Conservation (phyloP, 352 stramenopile genomes). For the Globisporangium nunn region DNA sequence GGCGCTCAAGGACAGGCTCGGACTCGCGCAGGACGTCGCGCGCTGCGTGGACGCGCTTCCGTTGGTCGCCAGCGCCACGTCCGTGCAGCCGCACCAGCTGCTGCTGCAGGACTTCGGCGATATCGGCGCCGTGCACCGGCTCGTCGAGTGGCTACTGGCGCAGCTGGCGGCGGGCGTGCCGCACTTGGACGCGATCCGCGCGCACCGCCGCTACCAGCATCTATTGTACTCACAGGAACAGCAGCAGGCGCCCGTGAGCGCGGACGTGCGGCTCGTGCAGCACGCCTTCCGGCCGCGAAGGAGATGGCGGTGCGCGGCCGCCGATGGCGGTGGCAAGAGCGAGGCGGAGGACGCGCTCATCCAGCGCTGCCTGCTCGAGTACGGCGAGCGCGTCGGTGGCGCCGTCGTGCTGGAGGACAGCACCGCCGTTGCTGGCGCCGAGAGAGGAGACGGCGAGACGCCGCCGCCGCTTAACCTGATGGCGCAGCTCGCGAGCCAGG, state of each 20-base stretch:
- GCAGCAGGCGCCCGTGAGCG: conserved; percentile 20
- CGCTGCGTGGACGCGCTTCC: conserved; percentile 33
- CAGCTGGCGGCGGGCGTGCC: conserved; percentile 17
- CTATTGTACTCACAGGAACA: conserved; percentile 6
- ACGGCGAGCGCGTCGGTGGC: conserved; percentile 47
- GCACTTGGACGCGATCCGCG: conserved; percentile 34
- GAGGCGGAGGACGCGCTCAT: conserved; percentile 62
- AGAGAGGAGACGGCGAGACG: neutral
- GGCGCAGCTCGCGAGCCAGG: conserved; percentile 44
- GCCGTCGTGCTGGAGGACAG: neutral
- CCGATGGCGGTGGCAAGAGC: conserved; percentile 12
- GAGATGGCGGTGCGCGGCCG: conserved; percentile 31
- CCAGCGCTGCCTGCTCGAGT: conserved; percentile 78
- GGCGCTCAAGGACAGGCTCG: conserved; percentile 65
- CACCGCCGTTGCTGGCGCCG: neutral
- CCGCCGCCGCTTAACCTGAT: conserved; percentile 11
- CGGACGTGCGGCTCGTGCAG: conserved; percentile 37
- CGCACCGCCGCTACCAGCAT: conserved; percentile 24
- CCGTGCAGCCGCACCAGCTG: conserved; percentile 63
- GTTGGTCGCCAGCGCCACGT: conserved; percentile 15
- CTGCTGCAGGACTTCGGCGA: conserved; percentile 76
- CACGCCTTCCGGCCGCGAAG: conserved; percentile 30
- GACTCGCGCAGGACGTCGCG: conserved; percentile 53
- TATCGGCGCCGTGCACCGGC: conserved; percentile 40
- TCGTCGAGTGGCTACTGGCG: conserved; percentile 52